These are phyloP conservation scores for Hysterium pulicare DNA, from an alignment of 2,329 filamentous ascomycete genomes.

Conservation along the genomic window DNA sequence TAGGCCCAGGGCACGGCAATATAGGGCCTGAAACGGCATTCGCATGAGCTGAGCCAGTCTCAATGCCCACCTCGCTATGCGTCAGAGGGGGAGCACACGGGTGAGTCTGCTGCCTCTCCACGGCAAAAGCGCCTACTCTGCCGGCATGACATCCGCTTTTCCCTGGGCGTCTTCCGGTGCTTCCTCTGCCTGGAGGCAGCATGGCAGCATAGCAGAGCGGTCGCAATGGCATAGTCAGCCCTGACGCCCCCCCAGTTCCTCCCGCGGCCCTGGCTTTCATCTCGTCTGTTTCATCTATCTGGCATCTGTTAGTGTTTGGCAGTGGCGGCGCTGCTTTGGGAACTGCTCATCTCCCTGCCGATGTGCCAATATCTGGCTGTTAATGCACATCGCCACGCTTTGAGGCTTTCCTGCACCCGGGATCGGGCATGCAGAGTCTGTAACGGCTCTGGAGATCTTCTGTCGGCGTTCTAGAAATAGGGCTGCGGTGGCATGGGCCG, in stretches of 20 bases:
- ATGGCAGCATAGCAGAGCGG: background rate
- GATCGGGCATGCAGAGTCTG: constrained; percentile 34
- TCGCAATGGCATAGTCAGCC: constrained; percentile 2
- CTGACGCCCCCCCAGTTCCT: background rate
- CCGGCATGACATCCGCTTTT: constrained; percentile 21
- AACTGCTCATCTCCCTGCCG: constrained; percentile 27
- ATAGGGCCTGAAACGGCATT: constrained; percentile 39
- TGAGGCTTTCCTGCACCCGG: constrained; percentile 23
- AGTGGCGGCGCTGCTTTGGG: constrained; percentile 34
- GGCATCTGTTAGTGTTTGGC: constrained; percentile 19
- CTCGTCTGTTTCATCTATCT: constrained; percentile 21
- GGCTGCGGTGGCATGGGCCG: constrained; percentile 28
- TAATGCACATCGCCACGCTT: constrained; percentile 35
- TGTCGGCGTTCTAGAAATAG: constrained; percentile 42
- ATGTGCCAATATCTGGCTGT: constrained; percentile 14
- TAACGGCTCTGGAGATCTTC: constrained; percentile 43
- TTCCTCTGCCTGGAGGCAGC: background rate
- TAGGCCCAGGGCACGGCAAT: constrained; percentile 27
- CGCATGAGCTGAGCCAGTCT: constrained; percentile 36
- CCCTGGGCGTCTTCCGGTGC: background rate
- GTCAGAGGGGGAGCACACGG: constrained; percentile 18
- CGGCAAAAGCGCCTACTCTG: constrained; percentile 33
- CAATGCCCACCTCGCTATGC: constrained; percentile 36
- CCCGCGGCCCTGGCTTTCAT: background rate
- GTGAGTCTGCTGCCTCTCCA: constrained; percentile 4